Base-by-base conservation (phyloP, 1,284 basidiomycete genomes). In the Hortiboletus rubellus region DNA sequence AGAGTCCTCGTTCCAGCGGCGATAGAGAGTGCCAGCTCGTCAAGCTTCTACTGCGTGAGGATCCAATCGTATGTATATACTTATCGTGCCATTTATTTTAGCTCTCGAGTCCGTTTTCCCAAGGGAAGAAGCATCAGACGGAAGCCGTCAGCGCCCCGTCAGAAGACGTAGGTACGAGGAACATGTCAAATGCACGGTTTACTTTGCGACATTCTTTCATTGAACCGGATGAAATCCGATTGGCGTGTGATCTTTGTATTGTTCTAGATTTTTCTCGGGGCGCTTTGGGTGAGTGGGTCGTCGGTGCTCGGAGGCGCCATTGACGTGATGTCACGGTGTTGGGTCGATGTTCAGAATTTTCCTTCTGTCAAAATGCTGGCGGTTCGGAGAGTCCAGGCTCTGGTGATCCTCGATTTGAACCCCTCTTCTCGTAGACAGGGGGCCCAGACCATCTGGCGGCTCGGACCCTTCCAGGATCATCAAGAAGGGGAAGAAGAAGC, bases 1-100 rank as follows among this genome's bases (percentile, higher is more conserved):
- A 59, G 46, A 49, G 47, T 59, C 59, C 50, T 55, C 46, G 34
- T 54, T 22, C 22, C 50, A 65, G 64, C 50, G 56, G 46, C 46
- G 59, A 57, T 57, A 53, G 27, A 52, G 27, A 38, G 41, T 37
- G 47, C 36, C 45, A 37, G 48, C 10, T 24, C 9, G 5, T 27
- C 24, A 31, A 55, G 54, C 48, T 54, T 60, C 52, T 43, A 50
- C 59, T 58, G 55, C 62, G 66, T 60, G 57, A 62, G 37, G 31
- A 15, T 38, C 24, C 3, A 2, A 36, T 34, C 37, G 22, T 50
- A 24, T 44, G 43, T 15, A 50, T 12, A 11, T 22, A 30, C 38
- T 22, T 61, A 46, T 62, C 60, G 15, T 33, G 8, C 12, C 41
- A 7, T 43, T 46, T 42, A 46, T 37, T 61, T 50, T 52, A 43